Conservation (phyloP, 225 moss, liverwort and hornwort species). For the Pseudoscleropodium purum region DNA sequence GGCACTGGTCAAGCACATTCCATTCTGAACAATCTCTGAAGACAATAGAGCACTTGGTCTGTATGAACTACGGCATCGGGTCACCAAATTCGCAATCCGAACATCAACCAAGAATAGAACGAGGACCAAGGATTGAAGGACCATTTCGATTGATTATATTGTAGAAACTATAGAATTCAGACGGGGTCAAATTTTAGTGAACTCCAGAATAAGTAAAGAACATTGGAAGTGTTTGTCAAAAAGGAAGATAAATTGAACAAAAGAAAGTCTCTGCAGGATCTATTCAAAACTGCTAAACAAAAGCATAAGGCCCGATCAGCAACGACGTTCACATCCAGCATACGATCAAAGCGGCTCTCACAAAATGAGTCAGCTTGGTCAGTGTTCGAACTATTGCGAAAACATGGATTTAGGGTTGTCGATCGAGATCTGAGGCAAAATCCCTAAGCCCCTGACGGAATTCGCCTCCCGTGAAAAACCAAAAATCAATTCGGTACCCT, state of each 20-base stretch:
- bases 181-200: too few species aligned
- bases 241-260: neutral
- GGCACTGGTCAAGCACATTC: neutral
- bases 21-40: neutral
- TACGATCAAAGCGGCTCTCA: neutral
- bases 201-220: neutral
- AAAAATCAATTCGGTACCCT: neutral
- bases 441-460: neutral
- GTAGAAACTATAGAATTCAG: neutral
- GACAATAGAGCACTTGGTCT: neutral
- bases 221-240: neutral
- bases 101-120: neutral
- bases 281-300: neutral
- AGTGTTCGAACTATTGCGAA: neutral
- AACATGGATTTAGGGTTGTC: neutral
- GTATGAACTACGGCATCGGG: neutral
- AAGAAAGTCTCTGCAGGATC: neutral
- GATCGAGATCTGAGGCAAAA: constrained; percentile 3
- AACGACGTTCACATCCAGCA: neutral
- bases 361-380: neutral
- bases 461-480: neutral
- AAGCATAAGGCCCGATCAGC: neutral
- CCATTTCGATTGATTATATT: neutral
- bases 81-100: neutral
- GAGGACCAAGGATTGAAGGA: neutral